Conservation (phyloP, 129 eudicot species). For the Heracleum sosnowskyi region DNA sequence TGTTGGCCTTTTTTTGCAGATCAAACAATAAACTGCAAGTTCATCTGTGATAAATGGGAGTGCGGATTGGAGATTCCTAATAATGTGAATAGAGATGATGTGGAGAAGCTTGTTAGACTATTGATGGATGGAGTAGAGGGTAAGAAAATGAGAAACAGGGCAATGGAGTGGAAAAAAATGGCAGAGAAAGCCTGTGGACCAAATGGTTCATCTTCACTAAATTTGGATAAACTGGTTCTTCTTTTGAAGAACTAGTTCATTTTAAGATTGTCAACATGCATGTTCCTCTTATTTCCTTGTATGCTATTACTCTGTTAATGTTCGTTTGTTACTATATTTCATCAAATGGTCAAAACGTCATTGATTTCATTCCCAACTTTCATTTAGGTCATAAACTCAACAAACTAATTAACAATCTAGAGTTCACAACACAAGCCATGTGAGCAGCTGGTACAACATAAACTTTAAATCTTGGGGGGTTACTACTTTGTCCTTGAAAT, state of each 20-base stretch:
- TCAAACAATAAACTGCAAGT: neutral
- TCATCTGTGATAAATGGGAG: neutral
- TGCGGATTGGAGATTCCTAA: neutral
- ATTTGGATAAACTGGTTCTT: neutral
- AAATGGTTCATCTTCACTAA: neutral
- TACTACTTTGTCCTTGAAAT: too few species aligned
- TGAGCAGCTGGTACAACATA: too few species aligned
- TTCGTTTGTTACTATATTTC: too few species aligned
- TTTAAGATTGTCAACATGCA: neutral
- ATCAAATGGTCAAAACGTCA: too few species aligned
- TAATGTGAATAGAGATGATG: neutral
- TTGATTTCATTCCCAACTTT: too few species aligned
- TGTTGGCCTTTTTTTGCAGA: slow-evolving; percentile 1
- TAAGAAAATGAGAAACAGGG: neutral
- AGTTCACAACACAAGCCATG: too few species aligned
- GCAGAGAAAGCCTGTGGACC: neutral
- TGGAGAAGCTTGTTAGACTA: neutral
- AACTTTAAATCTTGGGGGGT: too few species aligned
- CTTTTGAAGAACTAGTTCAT: neutral
- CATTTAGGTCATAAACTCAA: too few species aligned
- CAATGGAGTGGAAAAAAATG: neutral
- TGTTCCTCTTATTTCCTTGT: too few species aligned
- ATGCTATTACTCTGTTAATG: too few species aligned
- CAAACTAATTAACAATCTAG: too few species aligned
- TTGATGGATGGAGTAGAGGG: slow-evolving; percentile 1